phyloP scores from a whole-genome alignment of 106 monocot genomes.

The Hemerocallis citrina region DNA sequence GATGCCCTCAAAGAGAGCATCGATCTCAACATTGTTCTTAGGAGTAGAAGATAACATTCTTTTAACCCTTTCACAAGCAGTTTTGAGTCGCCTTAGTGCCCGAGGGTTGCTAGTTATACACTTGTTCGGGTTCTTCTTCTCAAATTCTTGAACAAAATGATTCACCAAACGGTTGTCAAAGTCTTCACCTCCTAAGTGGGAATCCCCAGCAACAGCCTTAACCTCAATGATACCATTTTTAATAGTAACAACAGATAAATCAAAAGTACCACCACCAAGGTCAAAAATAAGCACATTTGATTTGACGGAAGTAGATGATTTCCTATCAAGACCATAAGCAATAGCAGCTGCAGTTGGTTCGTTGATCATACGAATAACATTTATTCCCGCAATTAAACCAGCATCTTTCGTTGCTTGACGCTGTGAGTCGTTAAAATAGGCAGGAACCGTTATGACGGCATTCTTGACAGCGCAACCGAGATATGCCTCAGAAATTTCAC shows the following conservation, averaged over 20 bases:
- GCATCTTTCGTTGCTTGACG: slow-evolving; percentile 26
- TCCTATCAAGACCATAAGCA: slow-evolving; percentile 17
- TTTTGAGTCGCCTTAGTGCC: slow-evolving; percentile 6
- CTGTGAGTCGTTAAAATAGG: slow-evolving; percentile 30
- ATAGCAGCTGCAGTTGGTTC: no score
- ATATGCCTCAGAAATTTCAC: no score
- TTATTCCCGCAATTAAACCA: slow-evolving; percentile 17
- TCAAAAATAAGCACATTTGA: no score
- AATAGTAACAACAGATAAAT: slow-evolving; percentile 18
- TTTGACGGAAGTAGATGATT: slow-evolving; percentile 16
- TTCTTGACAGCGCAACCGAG: no score
- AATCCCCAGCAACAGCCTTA: no score
- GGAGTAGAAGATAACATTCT: slow-evolving; percentile 15
- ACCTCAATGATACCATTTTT: no score
- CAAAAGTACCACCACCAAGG: slow-evolving; percentile 29
- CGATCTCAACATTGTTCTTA: slow-evolving; percentile 20
- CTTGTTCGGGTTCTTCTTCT: no score
- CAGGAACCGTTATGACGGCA: slow-evolving; percentile 21
- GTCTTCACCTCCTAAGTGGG: no score
- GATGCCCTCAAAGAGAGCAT: no score
- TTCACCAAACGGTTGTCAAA: no score
- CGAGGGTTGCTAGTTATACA: slow-evolving; percentile 66
- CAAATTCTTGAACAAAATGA: no score
- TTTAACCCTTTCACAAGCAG: slow-evolving; percentile 12
- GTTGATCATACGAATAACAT: slow-evolving; percentile 27